These are phyloP conservation scores for Iberis amara DNA, from an alignment of 441 rosid species.

Conservation along the genomic window DNA sequence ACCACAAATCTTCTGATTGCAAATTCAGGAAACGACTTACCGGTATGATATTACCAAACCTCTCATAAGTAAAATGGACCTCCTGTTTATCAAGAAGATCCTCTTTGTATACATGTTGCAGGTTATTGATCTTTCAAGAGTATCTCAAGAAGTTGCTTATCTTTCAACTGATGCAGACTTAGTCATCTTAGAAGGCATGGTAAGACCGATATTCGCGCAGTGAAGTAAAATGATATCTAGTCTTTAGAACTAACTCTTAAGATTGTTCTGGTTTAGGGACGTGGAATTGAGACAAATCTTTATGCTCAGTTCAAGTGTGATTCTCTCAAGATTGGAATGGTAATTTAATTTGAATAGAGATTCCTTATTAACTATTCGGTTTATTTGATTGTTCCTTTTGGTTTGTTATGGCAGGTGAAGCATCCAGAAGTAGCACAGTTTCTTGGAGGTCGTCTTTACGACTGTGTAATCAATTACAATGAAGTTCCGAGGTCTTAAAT, in stretches of 20 bases:
- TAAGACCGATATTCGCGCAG: constrained; percentile 22
- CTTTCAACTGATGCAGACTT: constrained; percentile 76
- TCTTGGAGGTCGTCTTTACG: constrained; percentile 90
- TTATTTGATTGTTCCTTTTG: not conserved
- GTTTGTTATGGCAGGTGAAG: constrained; percentile 57
- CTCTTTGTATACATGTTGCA: constrained; percentile 25
- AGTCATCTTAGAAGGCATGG: constrained; percentile 94
- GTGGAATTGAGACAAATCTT: constrained; percentile 91
- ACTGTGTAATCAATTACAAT: constrained; percentile 87
- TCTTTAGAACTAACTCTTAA: not conserved
- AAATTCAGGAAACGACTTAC: constrained; percentile 90
- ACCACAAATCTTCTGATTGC: constrained; percentile 71
- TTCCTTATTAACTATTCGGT: no score
- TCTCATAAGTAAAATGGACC: not conserved
- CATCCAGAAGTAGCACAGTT: constrained; percentile 95
- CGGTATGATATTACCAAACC: constrained; percentile 48
- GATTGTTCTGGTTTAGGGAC: constrained; percentile 54
- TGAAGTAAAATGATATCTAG: not conserved
- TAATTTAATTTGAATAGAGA: not conserved
- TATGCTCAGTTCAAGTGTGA: constrained; percentile 91
- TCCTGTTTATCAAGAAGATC: not conserved
- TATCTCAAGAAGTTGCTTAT: constrained; percentile 79
- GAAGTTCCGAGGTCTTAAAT: constrained; percentile 37
- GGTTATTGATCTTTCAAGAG: constrained; percentile 86
- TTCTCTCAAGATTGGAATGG: constrained; percentile 91